Evolutionary conservation across 2,329 filamentous ascomycete species (phyloP).

Genomic region (Thielaviopsis musarum): DNA sequence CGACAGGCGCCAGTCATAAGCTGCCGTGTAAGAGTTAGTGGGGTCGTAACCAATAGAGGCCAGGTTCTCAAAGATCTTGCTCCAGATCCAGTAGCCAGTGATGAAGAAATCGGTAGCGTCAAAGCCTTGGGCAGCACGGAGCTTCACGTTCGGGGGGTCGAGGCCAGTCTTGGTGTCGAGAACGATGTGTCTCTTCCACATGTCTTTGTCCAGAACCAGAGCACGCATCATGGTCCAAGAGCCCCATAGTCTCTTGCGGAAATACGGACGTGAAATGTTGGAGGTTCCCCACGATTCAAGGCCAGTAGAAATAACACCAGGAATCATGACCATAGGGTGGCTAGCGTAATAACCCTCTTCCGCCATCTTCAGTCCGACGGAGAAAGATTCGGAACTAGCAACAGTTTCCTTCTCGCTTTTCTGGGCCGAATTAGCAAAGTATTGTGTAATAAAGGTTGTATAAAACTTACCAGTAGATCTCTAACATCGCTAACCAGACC

Average conservation of each 20-base stretch:
- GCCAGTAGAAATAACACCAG: conserved; percentile 92
- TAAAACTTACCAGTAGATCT: conserved; percentile 54
- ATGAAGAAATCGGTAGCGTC: conserved; percentile 95
- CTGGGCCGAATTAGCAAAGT: conserved; percentile 22
- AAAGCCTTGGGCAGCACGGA: conserved; percentile 88
- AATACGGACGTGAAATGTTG: conserved; percentile 72
- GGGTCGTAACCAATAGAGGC: conserved; percentile 94
- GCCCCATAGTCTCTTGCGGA: conserved; percentile 87
- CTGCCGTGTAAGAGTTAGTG: conserved; percentile 50
- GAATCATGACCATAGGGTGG: conserved; percentile 92
- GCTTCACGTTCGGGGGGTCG: conserved; percentile 77
- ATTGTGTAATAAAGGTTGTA: conserved; percentile 2
- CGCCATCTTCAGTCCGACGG: conserved; percentile 69
- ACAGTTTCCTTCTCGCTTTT: conserved; percentile 69
- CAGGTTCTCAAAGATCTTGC: conserved; percentile 93
- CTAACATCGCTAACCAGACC: conserved; percentile 73
- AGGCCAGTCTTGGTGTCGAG: conserved; percentile 80
- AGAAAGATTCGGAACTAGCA: conserved; percentile 84
- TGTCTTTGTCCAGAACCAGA: conserved; percentile 77
- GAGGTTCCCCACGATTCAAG: conserved; percentile 93
- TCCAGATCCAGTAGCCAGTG: conserved; percentile 95
- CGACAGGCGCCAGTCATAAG: conserved; percentile 82
- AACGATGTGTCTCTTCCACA: conserved; percentile 96
- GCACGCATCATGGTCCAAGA: conserved; percentile 99
- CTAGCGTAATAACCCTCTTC: conserved; percentile 65